Evolutionary conservation across 352 stramenopile genomes (phyloP), one percentile per base, ranked within the genome.

Genomic region (Aphanomyces stellatus): DNA sequence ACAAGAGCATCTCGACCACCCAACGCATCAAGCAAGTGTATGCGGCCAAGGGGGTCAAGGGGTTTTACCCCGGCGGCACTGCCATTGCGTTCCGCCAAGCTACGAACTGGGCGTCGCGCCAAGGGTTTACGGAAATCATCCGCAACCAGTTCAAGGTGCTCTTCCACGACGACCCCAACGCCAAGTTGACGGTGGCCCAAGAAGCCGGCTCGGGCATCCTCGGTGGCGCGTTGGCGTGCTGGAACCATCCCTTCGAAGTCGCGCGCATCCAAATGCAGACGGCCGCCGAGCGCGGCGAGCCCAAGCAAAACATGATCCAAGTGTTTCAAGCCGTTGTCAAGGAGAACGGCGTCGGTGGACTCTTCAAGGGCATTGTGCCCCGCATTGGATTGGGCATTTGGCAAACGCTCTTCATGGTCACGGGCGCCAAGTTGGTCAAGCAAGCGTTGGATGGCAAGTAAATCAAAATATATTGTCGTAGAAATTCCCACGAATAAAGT

Each of bases 381-480:
- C 84, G 88, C 35, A 75, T 95, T 42, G 79, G 84, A 3, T 79
- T 95, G 11, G 86, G 84, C 56, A 92, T 96, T 63, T 96, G 87
- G 87, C 88, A 96, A 76, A 96, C 88, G 70, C 80, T 96, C 46
- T 96, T 96, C 70, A 96, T 96, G 88, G 88, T 96, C 73, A 96
- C 88, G 41, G 88, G 88, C 30, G 88, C 88, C 31, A 96, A 96
- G 77, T 81, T 96, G 48, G 79, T 96, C 67, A 88, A 88, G 57
- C 82, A 95, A 66, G 82, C 83, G 68, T 77, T 96, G 22, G 53
- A 71, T 22, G 55, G 37, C 24, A 31, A 59, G 46, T 28, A 53
- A 53, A 53, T 53, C 46, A 43, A 43, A 43, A 8, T 17, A 43
- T 22, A n/a, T 42, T 60, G 42, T 43, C 34, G 25, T 31, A 22